phyloP scores from a whole-genome alignment of 768 basidiomycete species.

The Sporobolomyces roseus region DNA sequence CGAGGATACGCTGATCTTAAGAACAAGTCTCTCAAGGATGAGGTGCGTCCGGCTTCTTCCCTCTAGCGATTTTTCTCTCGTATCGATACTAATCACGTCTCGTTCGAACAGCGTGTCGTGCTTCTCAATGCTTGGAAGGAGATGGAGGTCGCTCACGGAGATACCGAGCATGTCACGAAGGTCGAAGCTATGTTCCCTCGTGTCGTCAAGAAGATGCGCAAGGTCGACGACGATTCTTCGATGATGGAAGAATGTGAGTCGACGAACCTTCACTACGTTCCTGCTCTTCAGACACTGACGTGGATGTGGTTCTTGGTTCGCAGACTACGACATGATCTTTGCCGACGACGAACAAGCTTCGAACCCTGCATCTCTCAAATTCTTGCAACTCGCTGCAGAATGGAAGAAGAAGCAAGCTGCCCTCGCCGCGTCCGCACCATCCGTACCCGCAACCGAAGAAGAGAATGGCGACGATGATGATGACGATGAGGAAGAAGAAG shows the following conservation, averaged over 20 bases:
- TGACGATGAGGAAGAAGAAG: slow-evolving; percentile 12
- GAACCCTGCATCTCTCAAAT: slow-evolving; percentile 90
- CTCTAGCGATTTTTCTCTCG: not conserved
- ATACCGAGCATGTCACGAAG: slow-evolving; percentile 61
- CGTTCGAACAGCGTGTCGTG: slow-evolving; percentile 66
- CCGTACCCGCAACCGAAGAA: slow-evolving; percentile 2
- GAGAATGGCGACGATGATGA: slow-evolving; percentile 16
- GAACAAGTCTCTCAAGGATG: slow-evolving; percentile 72
- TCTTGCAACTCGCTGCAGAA: slow-evolving; percentile 88
- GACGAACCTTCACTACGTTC: not conserved
- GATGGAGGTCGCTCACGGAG: slow-evolving; percentile 79
- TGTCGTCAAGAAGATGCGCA: slow-evolving; percentile 74
- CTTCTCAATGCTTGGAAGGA: slow-evolving; percentile 92
- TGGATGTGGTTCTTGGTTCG: not conserved
- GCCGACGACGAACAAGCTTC: slow-evolving; percentile 92
- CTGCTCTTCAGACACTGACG: not conserved
- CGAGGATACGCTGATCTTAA: slow-evolving; percentile 84
- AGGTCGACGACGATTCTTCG: slow-evolving; percentile 47
- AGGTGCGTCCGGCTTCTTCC: slow-evolving; percentile 56
- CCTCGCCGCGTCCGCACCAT: slow-evolving; percentile 24
- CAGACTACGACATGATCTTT: slow-evolving; percentile 93
- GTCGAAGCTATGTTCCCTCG: slow-evolving; percentile 92
- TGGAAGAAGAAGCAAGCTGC: slow-evolving; percentile 56
- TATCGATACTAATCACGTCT: no score
- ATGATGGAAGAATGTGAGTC: slow-evolving; percentile 41